phyloP scores from a whole-genome alignment of 2,329 filamentous ascomycete species.

The Cordyceps pruinosa region DNA sequence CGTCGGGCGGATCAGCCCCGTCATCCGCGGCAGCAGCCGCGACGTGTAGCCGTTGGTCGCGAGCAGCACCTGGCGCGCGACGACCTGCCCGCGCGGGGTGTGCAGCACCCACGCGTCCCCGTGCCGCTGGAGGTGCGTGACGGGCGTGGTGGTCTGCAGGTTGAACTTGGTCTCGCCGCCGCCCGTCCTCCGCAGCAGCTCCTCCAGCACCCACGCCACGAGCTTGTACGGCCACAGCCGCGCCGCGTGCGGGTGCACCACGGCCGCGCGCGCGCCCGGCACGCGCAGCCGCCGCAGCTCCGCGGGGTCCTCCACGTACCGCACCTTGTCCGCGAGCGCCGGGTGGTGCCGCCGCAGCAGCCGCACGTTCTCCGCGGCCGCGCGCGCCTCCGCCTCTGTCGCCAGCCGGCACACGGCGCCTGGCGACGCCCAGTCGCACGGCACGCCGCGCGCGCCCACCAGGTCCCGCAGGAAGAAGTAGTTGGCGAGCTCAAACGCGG shows the following conservation, averaged over 20 bases:
- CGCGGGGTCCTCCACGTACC: constrained; percentile 31
- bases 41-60: constrained; percentile 83
- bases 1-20: constrained; percentile 67
- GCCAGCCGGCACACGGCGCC: constrained; percentile 60
- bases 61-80: constrained; percentile 31
- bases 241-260: constrained; percentile 58
- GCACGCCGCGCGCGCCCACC: constrained; percentile 48
- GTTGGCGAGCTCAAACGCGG: constrained; percentile 65
- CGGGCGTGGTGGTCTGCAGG: constrained; percentile 68
- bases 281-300: constrained; percentile 48
- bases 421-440: constrained; percentile 62
- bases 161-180: constrained; percentile 55
- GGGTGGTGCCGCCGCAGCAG: constrained; percentile 45
- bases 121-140: constrained; percentile 38
- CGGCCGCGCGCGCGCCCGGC: constrained; percentile 52
- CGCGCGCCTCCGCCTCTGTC: constrained; percentile 45
- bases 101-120: constrained; percentile 49
- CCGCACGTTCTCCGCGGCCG: constrained; percentile 44
- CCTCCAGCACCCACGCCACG: constrained; percentile 62
- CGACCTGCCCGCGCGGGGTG: constrained; percentile 66
- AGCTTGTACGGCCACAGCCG: constrained; percentile 82
- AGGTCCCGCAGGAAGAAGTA: constrained; percentile 54
- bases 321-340: constrained; percentile 45
- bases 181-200: constrained; percentile 36
- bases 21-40: constrained; percentile 61